Base-by-base conservation (phyloP, 2,329 filamentous ascomycete genomes). In the Tolypocladium paradoxum region DNA sequence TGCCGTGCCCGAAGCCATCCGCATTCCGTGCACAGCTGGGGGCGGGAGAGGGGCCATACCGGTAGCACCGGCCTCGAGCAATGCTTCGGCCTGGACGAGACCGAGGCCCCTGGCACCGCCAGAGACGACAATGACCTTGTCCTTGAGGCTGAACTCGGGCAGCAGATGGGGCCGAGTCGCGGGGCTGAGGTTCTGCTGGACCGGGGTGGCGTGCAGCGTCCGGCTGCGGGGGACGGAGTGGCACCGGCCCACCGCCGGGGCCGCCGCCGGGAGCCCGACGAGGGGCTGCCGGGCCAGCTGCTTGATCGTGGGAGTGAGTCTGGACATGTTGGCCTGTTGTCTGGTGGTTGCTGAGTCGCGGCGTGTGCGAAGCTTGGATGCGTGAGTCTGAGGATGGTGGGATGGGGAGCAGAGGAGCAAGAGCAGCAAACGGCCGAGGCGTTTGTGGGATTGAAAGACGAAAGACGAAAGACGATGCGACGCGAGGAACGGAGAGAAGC, bases 31-130 rank as follows among this genome's bases (percentile, higher is more conserved):
- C 20, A 16, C 27, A 51, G 34, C 7, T 36, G 9, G 12, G 18
- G n/a, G 29, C 18, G 20, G 5, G 7, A 22, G 5, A 22, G 37
- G 20, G 22, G 2, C 9, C 57, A 57, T 63, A 82, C 77, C 82
- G 55, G 68, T 86, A 35, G 88, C 89, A 36, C 89, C 88, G 11
- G 88, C 88, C 67, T 93, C 88, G 38, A 92, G 73, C 48, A 93
- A 73, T 7, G 87, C 89, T 64, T 92, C 87, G 43, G 85, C 81
- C 66, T 92, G 87, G 24, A 86, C 85, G 40, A 95, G 74, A 40
- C 89, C 89, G 11, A 95, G 75, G 3, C 90, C 89, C 55, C 87
- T 80, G 8, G 83, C 89, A 53, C 80, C 88, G 48, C 89, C 88
- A 2, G 87, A 87, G 22, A 95, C 85, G 46, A 90, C 70, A 51